phyloP scores from a whole-genome alignment of 164 flowering plant species.

The Saururus chinensis region DNA sequence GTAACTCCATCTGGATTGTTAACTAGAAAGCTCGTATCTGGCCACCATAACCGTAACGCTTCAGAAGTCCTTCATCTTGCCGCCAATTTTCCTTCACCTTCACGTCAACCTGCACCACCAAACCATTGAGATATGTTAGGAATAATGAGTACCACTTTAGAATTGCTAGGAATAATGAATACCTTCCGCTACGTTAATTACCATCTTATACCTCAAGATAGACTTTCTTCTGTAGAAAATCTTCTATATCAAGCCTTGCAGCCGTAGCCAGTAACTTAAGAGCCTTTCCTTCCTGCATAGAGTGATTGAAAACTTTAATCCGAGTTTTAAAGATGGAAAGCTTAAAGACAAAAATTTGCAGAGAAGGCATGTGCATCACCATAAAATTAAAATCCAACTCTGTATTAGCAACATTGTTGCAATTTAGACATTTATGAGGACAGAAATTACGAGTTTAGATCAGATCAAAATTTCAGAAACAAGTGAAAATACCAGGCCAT shows the following conservation, averaged over 20 bases:
- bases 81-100: conserved; percentile 90
- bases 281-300: conserved; percentile 78
- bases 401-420: background rate
- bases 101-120: conserved; percentile 62
- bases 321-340: background rate
- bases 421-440: background rate
- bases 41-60: conserved; percentile 86
- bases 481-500: too few relatives aligned
- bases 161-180: background rate
- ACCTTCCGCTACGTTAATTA: background rate
- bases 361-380: background rate
- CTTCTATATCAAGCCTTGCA: conserved; percentile 94
- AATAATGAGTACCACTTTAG: background rate
- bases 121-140: background rate
- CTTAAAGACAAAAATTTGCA: background rate
- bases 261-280: conserved; percentile 84
- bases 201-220: conserved; percentile 62
- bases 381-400: too few relatives aligned
- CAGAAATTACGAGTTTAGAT: background rate
- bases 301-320: background rate
- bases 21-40: conserved; percentile 45
- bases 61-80: conserved; percentile 84
- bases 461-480: background rate
- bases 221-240: conserved; percentile 94
- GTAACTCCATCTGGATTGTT: background rate